These are phyloP conservation scores for Sanghuangporus sanghuang DNA, from an alignment of 1,284 basidiomycete species.

Conservation along the genomic window DNA sequence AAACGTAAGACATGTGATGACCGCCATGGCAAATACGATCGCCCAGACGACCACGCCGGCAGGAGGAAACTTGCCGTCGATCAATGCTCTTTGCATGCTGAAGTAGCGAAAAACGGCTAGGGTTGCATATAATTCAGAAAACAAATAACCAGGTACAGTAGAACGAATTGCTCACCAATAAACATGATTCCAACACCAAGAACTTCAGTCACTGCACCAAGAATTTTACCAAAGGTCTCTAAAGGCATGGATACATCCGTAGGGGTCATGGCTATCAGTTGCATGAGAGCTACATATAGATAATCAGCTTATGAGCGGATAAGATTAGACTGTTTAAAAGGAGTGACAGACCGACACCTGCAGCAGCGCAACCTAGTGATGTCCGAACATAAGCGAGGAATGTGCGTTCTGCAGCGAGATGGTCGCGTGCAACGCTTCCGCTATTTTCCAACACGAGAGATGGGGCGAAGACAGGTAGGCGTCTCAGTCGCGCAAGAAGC, in stretches of 20 bases:
- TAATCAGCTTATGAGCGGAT: not conserved
- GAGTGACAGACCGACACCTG: constrained; percentile 26
- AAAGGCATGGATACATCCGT: not conserved
- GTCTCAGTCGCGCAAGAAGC: not conserved
- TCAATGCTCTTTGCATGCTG: constrained; percentile 6
- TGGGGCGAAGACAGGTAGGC: constrained; percentile 20
- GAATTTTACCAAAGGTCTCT: not conserved
- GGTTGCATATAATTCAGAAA: not conserved
- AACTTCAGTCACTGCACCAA: constrained; percentile 1
- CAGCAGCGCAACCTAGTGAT: constrained; percentile 38
- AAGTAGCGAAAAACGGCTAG: constrained; percentile 6
- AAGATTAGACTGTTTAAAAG: not conserved
- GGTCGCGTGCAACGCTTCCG: constrained; percentile 43
- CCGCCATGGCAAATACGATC: not conserved
- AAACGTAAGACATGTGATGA: constrained; percentile 4
- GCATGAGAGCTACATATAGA: constrained; percentile 8
- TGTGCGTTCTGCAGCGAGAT: constrained; percentile 44
- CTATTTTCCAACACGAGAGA: constrained; percentile 35
- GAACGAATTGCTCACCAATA: not conserved
- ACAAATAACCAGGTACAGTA: not conserved
- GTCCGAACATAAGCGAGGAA: constrained; percentile 48
- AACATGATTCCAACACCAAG: constrained; percentile 9
- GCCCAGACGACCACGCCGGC: constrained; percentile 3
- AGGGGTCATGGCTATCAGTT: constrained; percentile 1
- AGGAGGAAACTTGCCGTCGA: constrained; percentile 8